phyloP scores from a whole-genome alignment of 1,284 basidiomycete genomes.

The Cryptococcus floricola region DNA sequence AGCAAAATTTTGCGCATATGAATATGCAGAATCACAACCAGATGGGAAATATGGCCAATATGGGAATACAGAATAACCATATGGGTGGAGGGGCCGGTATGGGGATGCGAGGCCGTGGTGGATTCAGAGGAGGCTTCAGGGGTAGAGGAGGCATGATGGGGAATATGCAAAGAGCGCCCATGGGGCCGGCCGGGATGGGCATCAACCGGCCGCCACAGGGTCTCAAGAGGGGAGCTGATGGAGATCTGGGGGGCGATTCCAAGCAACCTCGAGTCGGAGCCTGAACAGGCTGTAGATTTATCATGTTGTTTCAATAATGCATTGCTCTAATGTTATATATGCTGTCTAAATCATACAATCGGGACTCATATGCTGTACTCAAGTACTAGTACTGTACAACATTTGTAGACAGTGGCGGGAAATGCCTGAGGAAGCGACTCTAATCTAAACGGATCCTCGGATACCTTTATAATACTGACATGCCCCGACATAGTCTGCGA shows the following conservation, averaged over 20 bases:
- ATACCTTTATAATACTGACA: conserved; percentile 4
- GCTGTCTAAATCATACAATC: not conserved
- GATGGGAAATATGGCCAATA: conserved; percentile 3
- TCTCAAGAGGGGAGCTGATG: conserved; percentile 6
- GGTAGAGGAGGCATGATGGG: conserved; percentile 1
- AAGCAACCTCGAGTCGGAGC: conserved; percentile 15
- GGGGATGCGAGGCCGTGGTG: conserved; percentile 5
- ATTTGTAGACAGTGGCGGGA: not conserved
- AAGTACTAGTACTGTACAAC: not conserved
- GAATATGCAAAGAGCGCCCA: conserved; percentile 1
- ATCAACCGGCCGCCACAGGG: not conserved
- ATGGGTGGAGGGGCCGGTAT: not conserved
- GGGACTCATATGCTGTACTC: not conserved
- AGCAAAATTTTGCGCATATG: not conserved
- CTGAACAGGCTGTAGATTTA: not conserved
- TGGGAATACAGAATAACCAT: not conserved
- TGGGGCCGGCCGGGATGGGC: not conserved
- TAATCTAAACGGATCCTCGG: not conserved
- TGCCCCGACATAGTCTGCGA: conserved; percentile 1
- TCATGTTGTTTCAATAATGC: not conserved
- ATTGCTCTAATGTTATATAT: not conserved
- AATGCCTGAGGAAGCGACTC: not conserved
- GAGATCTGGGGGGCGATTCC: conserved; percentile 1
- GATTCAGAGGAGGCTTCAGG: conserved; percentile 1
- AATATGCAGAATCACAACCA: not conserved